Evolutionary conservation across 1,284 basidiomycete genomes (phyloP).

Genomic region (Spongiforma sp.): DNA sequence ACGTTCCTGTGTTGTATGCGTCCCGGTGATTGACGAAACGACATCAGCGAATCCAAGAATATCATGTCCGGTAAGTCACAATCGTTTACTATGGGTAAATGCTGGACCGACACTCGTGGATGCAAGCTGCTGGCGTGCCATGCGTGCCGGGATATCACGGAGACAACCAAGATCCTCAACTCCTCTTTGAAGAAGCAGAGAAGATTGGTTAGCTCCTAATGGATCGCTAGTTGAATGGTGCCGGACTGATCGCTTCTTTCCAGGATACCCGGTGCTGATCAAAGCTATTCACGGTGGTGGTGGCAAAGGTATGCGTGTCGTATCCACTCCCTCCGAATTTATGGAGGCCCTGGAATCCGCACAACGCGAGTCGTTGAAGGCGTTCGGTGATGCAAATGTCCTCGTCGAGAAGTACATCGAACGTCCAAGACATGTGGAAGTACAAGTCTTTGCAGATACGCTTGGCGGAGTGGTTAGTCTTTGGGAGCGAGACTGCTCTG

Average conservation of each 20-base stretch:
- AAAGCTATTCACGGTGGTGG: constrained; percentile 99
- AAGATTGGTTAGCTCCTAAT: constrained; percentile 47
- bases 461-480: constrained; percentile 95
- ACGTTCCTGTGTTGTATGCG: constrained; percentile 72
- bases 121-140: constrained; percentile 82
- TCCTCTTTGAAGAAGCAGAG: constrained; percentile 94
- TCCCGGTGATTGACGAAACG: constrained; percentile 56
- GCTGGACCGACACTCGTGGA: constrained; percentile 12
- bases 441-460: constrained; percentile 92
- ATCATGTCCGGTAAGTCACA: constrained; percentile 80
- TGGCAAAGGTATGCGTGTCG: constrained; percentile 98
- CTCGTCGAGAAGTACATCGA: constrained; percentile 99
- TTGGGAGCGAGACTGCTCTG: constrained; percentile 98
- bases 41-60: constrained; percentile 77
- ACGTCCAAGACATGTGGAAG: constrained; percentile 96
- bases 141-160: constrained; percentile 95
- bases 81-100: background rate
- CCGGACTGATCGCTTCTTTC: constrained; percentile 8
- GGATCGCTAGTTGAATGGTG: background rate
- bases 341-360: constrained; percentile 92
- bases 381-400: constrained; percentile 98
- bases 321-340: constrained; percentile 92
- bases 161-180: constrained; percentile 68
- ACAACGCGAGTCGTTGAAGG: constrained; percentile 93
- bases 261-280: constrained; percentile 48